phyloP scores from a whole-genome alignment of 257 asterid genomes.

The Solanum appendiculatum region DNA sequence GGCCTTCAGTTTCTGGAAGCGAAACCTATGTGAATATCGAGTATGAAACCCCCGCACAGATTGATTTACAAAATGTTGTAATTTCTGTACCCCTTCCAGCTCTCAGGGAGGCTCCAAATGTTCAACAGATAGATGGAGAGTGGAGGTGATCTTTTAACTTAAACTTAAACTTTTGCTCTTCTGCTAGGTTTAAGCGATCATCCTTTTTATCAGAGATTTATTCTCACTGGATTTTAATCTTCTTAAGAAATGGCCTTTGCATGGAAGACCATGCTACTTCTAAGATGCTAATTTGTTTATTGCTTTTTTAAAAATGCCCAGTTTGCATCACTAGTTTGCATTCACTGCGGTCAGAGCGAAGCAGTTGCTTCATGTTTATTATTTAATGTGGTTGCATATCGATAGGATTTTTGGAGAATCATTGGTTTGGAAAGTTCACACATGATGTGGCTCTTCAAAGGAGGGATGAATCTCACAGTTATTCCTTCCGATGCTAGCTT shows the following conservation, averaged over 20 bases:
- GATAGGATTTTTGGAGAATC: background rate
- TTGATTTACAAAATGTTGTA: slow-evolving; percentile 81
- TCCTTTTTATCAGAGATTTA: background rate
- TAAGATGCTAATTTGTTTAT: background rate
- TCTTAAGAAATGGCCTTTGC: background rate
- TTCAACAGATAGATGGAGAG: slow-evolving; percentile 86
- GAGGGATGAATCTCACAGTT: background rate
- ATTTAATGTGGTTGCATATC: background rate
- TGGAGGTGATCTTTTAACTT: slow-evolving; percentile 51
- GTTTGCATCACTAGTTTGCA: background rate
- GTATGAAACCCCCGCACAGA: slow-evolving; percentile 71
- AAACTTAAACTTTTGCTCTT: background rate
- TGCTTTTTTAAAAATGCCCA: background rate
- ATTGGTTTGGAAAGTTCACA: background rate
- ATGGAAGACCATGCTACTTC: background rate
- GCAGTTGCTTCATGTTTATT: background rate
- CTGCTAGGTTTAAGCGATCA: background rate
- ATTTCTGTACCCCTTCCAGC: slow-evolving; percentile 95
- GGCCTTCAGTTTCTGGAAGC: slow-evolving; percentile 92
- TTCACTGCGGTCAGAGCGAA: background rate
- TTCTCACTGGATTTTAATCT: background rate
- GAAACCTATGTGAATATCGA: slow-evolving; percentile 88
- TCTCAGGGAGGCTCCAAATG: slow-evolving; percentile 77
- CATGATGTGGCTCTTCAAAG: background rate
- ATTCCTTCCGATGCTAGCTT: background rate